phyloP scores from a whole-genome alignment of 345 rosid species.

The Cardamine chenopodiifolia region DNA sequence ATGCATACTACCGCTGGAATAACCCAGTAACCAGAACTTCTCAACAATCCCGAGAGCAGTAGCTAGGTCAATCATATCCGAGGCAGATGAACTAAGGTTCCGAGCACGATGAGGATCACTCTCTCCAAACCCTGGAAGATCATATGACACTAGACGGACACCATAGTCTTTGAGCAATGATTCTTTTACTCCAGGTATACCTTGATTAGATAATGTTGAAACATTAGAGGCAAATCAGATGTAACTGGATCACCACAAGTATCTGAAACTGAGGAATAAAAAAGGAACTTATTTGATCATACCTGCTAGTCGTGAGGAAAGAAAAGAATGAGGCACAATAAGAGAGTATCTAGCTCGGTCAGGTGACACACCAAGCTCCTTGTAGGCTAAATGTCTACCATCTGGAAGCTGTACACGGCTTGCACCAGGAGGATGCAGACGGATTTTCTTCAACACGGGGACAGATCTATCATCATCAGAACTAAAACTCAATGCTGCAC shows the following conservation, averaged over 20 bases:
- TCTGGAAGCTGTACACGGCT: conserved; percentile 70
- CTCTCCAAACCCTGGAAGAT: conserved; percentile 98
- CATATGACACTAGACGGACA: conserved; percentile 77
- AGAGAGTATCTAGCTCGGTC: conserved; percentile 72
- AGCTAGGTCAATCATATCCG: conserved; percentile 73
- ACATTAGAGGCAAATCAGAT: conserved; percentile 16
- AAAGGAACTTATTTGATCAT: background rate
- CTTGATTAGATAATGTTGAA: conserved; percentile 41
- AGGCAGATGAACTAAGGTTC: conserved; percentile 81
- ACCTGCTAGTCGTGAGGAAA: conserved; percentile 93
- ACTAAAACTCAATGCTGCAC: conserved; percentile 68
- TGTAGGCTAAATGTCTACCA: conserved; percentile 82
- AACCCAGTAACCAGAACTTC: conserved; percentile 88
- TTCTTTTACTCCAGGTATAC: conserved; percentile 76
- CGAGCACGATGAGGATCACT: conserved; percentile 85
- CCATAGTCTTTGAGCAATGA: conserved; percentile 81
- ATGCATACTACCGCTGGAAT: conserved; percentile 84
- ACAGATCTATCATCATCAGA: conserved; percentile 41
- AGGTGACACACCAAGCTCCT: conserved; percentile 70
- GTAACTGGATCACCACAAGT: background rate
- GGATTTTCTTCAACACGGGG: conserved; percentile 57
- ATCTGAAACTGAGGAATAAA: background rate
- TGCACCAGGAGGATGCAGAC: conserved; percentile 70
- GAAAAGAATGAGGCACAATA: conserved; percentile 73
- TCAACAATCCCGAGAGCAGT: conserved; percentile 61